Evolutionary conservation across 116 monocot species (phyloP).

Genomic region (Cymodocea nodosa): DNA sequence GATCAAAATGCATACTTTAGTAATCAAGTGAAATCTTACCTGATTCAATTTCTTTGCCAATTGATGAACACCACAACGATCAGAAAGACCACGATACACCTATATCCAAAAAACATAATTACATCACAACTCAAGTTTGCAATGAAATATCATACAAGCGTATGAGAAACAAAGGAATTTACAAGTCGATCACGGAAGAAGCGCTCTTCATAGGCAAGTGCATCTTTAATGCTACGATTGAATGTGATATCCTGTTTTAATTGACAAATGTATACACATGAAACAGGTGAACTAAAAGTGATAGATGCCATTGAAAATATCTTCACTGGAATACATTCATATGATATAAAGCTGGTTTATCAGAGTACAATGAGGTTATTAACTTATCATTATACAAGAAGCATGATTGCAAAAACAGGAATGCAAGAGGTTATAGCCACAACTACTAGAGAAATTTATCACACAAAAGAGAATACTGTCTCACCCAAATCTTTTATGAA

Average conservation of each 20-base stretch:
- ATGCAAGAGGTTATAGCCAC: too few relatives aligned
- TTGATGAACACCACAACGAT: slow-evolving; percentile 86
- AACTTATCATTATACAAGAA: too few relatives aligned
- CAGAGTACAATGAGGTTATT: too few relatives aligned
- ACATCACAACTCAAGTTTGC: slow-evolving; percentile 2
- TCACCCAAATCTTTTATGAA: too few relatives aligned
- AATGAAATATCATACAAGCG: neutral
- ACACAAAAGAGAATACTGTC: too few relatives aligned
- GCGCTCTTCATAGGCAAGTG: slow-evolving; percentile 31
- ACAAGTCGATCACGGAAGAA: slow-evolving; percentile 31
- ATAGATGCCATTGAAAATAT: neutral
- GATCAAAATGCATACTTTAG: neutral
- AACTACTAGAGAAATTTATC: too few relatives aligned
- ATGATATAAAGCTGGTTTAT: too few relatives aligned
- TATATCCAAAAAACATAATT: slow-evolving; percentile 10
- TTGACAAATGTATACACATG: neutral
- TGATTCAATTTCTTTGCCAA: slow-evolving; percentile 97
- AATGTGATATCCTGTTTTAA: slow-evolving; percentile 27
- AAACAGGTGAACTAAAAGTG: neutral
- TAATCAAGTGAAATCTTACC: slow-evolving; percentile 14
- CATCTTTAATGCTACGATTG: slow-evolving; percentile 33
- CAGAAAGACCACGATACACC: slow-evolving; percentile 85
- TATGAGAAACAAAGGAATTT: slow-evolving; percentile 1
- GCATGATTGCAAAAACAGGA: too few relatives aligned
- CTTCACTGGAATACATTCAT: too few relatives aligned